Evolutionary conservation across 2,329 filamentous ascomycete species (phyloP).

Genomic region (Neophaeococcomyces aloes): DNA sequence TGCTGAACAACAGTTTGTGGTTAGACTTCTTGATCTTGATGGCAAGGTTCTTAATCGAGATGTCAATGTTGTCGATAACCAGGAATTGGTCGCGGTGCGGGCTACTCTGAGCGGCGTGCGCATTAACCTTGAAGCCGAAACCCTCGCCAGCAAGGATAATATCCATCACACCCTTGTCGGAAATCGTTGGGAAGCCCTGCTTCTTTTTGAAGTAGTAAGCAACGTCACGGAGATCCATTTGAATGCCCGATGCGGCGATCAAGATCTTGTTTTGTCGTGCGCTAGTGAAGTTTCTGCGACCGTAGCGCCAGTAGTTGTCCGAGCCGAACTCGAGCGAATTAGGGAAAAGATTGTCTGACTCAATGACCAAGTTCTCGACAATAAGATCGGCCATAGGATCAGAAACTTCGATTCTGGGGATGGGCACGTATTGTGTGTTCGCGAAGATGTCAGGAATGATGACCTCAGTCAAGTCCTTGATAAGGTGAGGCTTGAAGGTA

Average conservation of each 20-base stretch:
- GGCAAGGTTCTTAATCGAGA: conserved; percentile 68
- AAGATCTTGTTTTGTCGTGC: conserved; percentile 75
- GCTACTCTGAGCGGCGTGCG: conserved; percentile 63
- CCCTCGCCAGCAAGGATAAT: conserved; percentile 78
- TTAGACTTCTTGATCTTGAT: conserved; percentile 91
- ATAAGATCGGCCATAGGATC: conserved; percentile 77
- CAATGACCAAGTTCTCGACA: conserved; percentile 87
- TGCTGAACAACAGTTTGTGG: conserved; percentile 77
- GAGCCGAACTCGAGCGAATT: conserved; percentile 80
- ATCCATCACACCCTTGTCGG: conserved; percentile 79
- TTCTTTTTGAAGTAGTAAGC: conserved; percentile 94
- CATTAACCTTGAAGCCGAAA: conserved; percentile 81
- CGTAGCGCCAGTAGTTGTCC: conserved; percentile 93
- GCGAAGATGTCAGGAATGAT: conserved; percentile 77
- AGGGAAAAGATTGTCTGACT: conserved; percentile 93
- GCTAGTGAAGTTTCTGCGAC: conserved; percentile 74
- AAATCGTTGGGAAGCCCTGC: conserved; percentile 79
- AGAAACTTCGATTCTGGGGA: conserved; percentile 87
- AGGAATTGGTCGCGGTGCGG: conserved; percentile 76
- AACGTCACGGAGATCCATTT: conserved; percentile 81
- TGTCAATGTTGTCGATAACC: conserved; percentile 82
- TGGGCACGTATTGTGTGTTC: conserved; percentile 76
- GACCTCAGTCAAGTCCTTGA: conserved; percentile 80
- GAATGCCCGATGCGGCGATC: conserved; percentile 76
- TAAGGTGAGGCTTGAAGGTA: conserved; percentile 79